These are phyloP conservation scores for Yarrowia hollandica DNA, from an alignment of 805 yeast genomes.

Conservation along the genomic window DNA sequence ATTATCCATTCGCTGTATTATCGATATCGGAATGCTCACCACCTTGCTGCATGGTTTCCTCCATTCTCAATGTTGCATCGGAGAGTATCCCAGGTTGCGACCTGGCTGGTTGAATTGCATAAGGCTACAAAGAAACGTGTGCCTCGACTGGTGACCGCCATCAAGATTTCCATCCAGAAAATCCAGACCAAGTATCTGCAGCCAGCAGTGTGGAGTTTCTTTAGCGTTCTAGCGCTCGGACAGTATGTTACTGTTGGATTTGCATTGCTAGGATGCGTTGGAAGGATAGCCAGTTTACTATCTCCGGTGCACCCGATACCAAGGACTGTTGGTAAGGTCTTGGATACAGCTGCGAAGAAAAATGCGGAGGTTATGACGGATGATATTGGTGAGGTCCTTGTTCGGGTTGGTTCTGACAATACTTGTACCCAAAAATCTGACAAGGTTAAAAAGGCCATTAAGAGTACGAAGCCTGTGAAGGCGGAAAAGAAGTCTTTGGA, in stretches of 20 bases:
- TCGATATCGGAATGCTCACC: conserved; percentile 75
- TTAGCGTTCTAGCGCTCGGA: conserved; percentile 67
- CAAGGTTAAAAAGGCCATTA: not conserved
- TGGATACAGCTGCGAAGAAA: not conserved
- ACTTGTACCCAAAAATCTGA: not conserved
- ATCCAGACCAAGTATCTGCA: conserved; percentile 43
- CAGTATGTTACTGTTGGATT: conserved; percentile 77
- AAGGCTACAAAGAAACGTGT: not conserved
- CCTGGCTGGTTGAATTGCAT: not conserved
- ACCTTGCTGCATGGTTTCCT: conserved; percentile 74
- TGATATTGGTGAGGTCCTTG: conserved; percentile 36
- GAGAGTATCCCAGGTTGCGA: conserved; percentile 34
- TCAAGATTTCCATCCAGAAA: conserved; percentile 40
- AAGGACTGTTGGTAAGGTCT: conserved; percentile 9
- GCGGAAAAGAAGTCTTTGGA: not conserved
- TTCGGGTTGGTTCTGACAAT: conserved; percentile 22
- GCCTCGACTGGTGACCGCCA: conserved; percentile 30
- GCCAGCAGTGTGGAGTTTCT: conserved; percentile 59
- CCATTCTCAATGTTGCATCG: conserved; percentile 64
- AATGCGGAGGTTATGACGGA: not conserved
- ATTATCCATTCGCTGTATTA: conserved; percentile 65
- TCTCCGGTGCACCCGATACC: conserved; percentile 13
- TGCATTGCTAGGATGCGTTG: conserved; percentile 58
- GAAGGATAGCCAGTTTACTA: conserved; percentile 46
- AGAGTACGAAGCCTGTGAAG: not conserved